phyloP scores from a whole-genome alignment of 257 asterid genomes.

The Schizonepeta tenuifolia region DNA sequence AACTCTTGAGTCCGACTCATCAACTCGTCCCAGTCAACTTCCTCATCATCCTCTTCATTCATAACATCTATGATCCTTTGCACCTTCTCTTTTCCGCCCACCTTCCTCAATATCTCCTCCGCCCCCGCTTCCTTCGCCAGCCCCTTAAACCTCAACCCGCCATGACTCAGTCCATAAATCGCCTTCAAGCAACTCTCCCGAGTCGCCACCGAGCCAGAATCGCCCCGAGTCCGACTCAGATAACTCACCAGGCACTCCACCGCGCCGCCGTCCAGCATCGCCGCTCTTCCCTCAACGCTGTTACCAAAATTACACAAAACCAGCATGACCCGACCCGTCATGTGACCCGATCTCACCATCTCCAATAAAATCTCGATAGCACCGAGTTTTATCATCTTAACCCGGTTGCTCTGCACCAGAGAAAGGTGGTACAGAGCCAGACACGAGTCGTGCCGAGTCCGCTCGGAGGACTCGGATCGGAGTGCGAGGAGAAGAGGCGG shows the following conservation, averaged over 20 bases:
- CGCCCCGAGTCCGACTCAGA: conserved; percentile 43
- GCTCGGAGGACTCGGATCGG: conserved; percentile 78
- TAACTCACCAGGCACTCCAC: conserved; percentile 63
- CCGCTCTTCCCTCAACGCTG: conserved; percentile 77
- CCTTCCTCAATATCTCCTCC: conserved; percentile 59
- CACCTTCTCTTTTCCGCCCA: conserved; percentile 44
- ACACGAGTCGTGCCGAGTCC: conserved; percentile 83
- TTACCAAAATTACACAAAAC: conserved; percentile 69
- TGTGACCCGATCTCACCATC: conserved; percentile 69
- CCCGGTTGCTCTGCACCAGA: conserved; percentile 76
- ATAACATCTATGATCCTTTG: conserved; percentile 61
- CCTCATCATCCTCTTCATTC: conserved; percentile 75
- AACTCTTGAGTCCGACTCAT: conserved; percentile 34
- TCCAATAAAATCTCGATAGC: conserved; percentile 56
- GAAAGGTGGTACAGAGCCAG: conserved; percentile 87
- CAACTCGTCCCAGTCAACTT: conserved; percentile 85
- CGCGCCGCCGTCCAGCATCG: conserved; percentile 72
- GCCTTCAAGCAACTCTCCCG: conserved; percentile 70
- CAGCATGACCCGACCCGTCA: conserved; percentile 66
- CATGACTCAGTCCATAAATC: conserved; percentile 77
- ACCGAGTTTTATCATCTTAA: conserved; percentile 80
- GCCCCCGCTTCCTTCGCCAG: conserved; percentile 87
- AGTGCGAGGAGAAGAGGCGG: conserved; percentile 84
- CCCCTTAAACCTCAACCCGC: conserved; percentile 91
- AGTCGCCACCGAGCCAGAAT: conserved; percentile 48